Evolutionary conservation across 352 stramenopile genomes (phyloP).

Genomic region (Phytophthora citricola): DNA sequence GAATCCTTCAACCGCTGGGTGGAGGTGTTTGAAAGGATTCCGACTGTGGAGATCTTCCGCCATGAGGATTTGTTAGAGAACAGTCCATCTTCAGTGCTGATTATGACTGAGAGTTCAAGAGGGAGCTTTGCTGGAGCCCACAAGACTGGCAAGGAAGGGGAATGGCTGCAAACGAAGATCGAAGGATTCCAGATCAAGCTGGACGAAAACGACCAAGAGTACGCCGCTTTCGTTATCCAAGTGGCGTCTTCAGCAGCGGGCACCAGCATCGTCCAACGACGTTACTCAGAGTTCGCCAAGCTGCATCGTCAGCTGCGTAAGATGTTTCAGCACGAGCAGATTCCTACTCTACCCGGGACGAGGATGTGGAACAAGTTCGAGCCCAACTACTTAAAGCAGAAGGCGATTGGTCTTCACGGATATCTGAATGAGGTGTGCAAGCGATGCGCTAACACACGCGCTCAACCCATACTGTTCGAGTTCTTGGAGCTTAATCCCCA

Average conservation of each 20-base stretch:
- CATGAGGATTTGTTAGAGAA: constrained; percentile 85
- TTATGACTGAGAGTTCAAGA: constrained; percentile 57
- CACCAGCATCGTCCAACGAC: constrained; percentile 76
- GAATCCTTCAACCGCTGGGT: constrained; percentile 81
- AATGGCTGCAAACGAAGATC: constrained; percentile 86
- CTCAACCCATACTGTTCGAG: constrained; percentile 64
- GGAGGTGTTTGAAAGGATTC: constrained; percentile 65
- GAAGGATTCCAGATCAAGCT: constrained; percentile 72
- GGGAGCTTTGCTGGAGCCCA: constrained; percentile 25
- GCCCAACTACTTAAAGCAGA: constrained; percentile 81
- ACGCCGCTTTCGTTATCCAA: constrained; percentile 82
- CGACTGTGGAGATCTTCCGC: constrained; percentile 60
- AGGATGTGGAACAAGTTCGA: constrained; percentile 90
- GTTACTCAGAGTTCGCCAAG: constrained; percentile 82
- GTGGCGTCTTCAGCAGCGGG: constrained; percentile 69
- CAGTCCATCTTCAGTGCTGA: constrained; percentile 76
- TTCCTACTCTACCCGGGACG: constrained; percentile 71
- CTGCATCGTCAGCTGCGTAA: constrained; percentile 80
- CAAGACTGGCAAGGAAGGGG: constrained; percentile 32
- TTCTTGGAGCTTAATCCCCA: constrained; percentile 62
- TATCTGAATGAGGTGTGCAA: constrained; percentile 82
- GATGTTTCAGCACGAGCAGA: constrained; percentile 81
- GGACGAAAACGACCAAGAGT: constrained; percentile 78
- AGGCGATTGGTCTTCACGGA: constrained; percentile 70
- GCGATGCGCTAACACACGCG: constrained; percentile 73